A percentile compares a stretch with the other conserved stretches of the same genome.
Conservation (phyloP, 2,329 filamentous ascomycete species). For the Paecilomyces fulvus region DNA sequence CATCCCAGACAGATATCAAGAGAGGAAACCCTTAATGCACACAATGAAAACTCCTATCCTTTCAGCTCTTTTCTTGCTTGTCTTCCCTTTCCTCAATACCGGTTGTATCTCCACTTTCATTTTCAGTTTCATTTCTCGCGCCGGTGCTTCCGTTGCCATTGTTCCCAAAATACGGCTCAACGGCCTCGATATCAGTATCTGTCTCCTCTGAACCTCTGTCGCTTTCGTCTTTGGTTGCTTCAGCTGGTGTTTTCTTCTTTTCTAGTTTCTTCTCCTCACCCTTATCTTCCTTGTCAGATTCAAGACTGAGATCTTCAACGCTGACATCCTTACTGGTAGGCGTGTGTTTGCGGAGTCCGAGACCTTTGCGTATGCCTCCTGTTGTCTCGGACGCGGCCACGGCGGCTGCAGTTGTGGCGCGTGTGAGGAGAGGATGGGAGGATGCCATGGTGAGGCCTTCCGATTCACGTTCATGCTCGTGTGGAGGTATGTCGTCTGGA, state of each 20-base stretch:
- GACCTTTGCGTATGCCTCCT: constrained; percentile 44
- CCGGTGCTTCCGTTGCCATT: constrained; percentile 4
- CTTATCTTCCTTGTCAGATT: constrained; percentile 17
- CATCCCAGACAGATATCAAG: no score
- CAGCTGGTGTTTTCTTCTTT: constrained; percentile 10
- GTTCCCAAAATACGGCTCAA: constrained; percentile 20
- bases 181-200: not conserved
- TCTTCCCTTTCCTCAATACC: not conserved
- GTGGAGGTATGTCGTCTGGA: not conserved
- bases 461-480: constrained; percentile 13
- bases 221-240: constrained; percentile 25
- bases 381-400: constrained; percentile 2
- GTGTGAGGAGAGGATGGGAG: constrained; percentile 5
- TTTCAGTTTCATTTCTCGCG: not conserved
- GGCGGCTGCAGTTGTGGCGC: constrained; percentile 3
- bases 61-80: not conserved
- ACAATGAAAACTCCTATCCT: not conserved
- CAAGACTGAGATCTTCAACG: constrained; percentile 30
- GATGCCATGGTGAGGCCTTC: constrained; percentile 5
- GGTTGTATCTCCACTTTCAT: not conserved
- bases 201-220: not conserved
- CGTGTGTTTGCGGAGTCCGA: constrained; percentile 60
- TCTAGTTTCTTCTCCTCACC: constrained; percentile 10
- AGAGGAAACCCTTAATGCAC: no score
- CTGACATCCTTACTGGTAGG: constrained; percentile 60